Percentiles rank a stretch among this genome's conserved stretches.
Evolutionary conservation across 306 rosid genomes (phyloP).

Genomic region (Begonia masoniana): DNA sequence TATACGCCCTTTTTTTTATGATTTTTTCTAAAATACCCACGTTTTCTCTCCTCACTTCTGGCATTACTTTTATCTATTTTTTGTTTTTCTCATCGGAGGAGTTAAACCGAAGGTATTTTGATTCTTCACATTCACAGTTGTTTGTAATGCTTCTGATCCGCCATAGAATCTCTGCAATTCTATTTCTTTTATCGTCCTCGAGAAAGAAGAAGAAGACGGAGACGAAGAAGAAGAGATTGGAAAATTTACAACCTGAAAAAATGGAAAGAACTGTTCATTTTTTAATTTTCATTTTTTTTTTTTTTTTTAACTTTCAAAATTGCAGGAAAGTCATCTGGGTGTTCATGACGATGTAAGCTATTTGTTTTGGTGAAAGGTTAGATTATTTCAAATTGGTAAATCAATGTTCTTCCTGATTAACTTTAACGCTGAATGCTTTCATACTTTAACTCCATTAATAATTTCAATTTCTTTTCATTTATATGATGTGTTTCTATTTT

Average conservation of each 20-base stretch:
- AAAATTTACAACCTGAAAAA: neutral
- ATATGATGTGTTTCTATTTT: too few species aligned
- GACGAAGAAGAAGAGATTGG: neutral
- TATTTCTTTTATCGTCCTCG: neutral
- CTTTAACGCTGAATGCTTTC: too few species aligned
- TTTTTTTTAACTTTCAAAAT: neutral
- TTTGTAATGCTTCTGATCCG: too few species aligned
- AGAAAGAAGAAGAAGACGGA: neutral
- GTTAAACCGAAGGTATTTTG: conserved; percentile 81
- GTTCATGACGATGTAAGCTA: neutral
- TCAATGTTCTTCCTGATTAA: too few species aligned
- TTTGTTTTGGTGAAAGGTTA: neutral
- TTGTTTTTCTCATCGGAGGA: conserved; percentile 17
- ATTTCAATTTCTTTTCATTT: too few species aligned
- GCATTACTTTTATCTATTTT: neutral
- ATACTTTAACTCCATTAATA: too few species aligned
- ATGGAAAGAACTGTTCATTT: neutral
- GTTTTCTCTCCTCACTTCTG: conserved; percentile 43
- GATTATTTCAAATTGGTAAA: too few species aligned
- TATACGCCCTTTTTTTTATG: neutral
- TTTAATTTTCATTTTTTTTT: neutral
- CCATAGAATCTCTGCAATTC: neutral
- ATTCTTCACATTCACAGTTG: conserved; percentile 6
- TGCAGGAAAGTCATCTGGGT: neutral
- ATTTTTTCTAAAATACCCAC: conserved; percentile 51